phyloP scores from a whole-genome alignment of 371 early-diverging fungal species.

The Lichtheimia ramosa region DNA sequence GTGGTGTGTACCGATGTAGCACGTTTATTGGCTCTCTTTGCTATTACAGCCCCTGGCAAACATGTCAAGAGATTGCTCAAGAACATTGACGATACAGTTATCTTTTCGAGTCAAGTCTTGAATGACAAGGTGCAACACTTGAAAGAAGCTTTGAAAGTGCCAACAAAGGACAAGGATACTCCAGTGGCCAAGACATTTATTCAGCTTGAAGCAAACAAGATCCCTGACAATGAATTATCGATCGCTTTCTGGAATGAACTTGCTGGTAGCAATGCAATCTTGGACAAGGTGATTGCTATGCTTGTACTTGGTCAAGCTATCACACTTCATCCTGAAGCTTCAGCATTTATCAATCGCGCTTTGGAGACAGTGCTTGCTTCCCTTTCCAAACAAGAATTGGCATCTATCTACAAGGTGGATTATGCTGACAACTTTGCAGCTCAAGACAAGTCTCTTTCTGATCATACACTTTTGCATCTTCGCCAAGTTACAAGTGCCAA shows the following conservation, averaged over 20 bases:
- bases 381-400: slow-evolving; percentile 1
- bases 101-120: slow-evolving; percentile 4
- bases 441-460: background rate
- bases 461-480: background rate
- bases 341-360: background rate
- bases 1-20: slow-evolving; percentile 21
- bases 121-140: slow-evolving; percentile 17
- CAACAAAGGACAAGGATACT: slow-evolving; percentile 1
- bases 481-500: background rate
- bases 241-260: slow-evolving; percentile 31
- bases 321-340: background rate
- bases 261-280: slow-evolving; percentile 14
- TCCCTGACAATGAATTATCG: slow-evolving; percentile 10
- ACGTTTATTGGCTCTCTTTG: slow-evolving; percentile 30
- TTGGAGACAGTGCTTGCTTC: background rate
- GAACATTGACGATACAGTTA: background rate
- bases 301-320: slow-evolving; percentile 24
- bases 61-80: slow-evolving; percentile 10
- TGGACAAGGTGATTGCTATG: slow-evolving; percentile 29
- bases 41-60: slow-evolving; percentile 25
- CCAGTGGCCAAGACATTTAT: slow-evolving; percentile 27
- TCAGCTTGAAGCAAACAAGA: slow-evolving; percentile 28
- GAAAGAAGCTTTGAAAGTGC: slow-evolving; percentile 10
- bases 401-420: background rate
- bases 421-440: background rate